These are phyloP conservation scores for Naganishia liquefaciens DNA, from an alignment of 1,284 basidiomycete species.

Conservation along the genomic window DNA sequence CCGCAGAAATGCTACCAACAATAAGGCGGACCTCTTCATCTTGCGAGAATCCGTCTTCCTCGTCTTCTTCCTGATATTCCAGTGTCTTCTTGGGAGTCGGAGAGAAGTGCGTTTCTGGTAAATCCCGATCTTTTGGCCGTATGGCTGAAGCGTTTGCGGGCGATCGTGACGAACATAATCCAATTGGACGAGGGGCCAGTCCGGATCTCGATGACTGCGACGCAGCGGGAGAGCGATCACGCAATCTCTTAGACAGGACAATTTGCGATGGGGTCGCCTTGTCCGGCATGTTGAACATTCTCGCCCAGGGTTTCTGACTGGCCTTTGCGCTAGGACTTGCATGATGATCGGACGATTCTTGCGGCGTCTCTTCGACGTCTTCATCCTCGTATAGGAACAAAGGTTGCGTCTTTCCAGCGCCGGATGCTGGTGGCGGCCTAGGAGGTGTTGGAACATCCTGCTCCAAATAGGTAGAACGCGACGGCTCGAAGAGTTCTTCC, in stretches of 20 bases:
- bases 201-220: not conserved
- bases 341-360: not conserved
- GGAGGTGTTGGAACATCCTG: slow-evolving; percentile 19
- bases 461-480: slow-evolving; percentile 66
- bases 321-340: not conserved
- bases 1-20: not conserved
- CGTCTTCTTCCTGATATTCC: slow-evolving; percentile 35
- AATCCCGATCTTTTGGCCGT: slow-evolving; percentile 1
- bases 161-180: not conserved
- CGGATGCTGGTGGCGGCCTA: not conserved
- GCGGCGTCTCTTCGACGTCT: not conserved
- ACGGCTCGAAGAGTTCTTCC: slow-evolving; percentile 66
- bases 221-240: slow-evolving; percentile 2
- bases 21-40: slow-evolving; percentile 20
- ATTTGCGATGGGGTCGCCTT: not conserved
- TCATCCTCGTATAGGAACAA: slow-evolving; percentile 6
- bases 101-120: slow-evolving; percentile 25
- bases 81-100: slow-evolving; percentile 31
- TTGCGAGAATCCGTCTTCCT: slow-evolving; percentile 29
- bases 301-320: too few species aligned
- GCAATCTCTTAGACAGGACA: not conserved
- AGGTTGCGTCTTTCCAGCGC: not conserved
- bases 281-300: too few species aligned
- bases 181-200: slow-evolving; percentile 9
- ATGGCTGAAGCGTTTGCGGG: not conserved